Conservation (phyloP, 2,329 filamentous ascomycete genomes). For the Aureobasidium musti region DNA sequence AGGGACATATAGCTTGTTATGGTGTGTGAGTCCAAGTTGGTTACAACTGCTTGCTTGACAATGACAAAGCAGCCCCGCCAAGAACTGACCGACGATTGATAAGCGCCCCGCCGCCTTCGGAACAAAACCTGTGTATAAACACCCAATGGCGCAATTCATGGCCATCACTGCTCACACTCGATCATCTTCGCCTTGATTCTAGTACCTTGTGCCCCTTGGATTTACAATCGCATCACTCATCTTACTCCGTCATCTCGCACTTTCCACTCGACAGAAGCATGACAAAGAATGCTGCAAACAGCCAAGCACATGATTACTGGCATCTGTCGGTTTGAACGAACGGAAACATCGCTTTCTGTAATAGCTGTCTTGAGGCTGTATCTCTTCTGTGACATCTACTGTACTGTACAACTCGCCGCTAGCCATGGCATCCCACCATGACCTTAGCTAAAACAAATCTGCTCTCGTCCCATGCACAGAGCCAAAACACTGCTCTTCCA, state of each 20-base stretch:
- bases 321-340: too few relatives aligned
- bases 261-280: background rate
- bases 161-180: background rate
- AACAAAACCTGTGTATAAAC: background rate
- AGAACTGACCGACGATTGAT: too few relatives aligned
- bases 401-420: slow-evolving; percentile 18
- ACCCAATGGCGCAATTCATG: background rate
- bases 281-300: background rate
- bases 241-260: slow-evolving; percentile 5
- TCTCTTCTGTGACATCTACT: background rate
- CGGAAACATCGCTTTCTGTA: background rate
- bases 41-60: background rate
- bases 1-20: slow-evolving; percentile 21
- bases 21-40: background rate
- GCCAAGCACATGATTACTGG: background rate
- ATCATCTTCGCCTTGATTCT: background rate
- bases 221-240: background rate
- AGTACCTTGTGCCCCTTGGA: background rate
- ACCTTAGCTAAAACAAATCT: background rate
- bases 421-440: background rate
- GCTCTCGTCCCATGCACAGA: background rate
- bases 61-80: slow-evolving; percentile 14
- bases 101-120: slow-evolving; percentile 14
- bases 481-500: background rate
- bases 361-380: slow-evolving; percentile 5